Base-by-base conservation (phyloP, 2,329 filamentous ascomycete species). In the Penicillium sp. region DNA sequence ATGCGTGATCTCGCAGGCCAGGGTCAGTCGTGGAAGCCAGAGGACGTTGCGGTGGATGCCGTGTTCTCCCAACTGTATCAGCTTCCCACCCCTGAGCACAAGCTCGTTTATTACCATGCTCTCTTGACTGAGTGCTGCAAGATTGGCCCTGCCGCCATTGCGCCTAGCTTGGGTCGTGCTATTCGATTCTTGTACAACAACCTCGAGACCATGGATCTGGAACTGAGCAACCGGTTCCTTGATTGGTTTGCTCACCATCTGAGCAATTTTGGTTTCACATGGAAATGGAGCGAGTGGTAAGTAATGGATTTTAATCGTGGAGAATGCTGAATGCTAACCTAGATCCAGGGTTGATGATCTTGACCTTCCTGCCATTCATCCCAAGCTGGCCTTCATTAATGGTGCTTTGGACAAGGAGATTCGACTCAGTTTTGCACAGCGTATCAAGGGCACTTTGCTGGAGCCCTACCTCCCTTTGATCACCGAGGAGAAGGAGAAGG, bases 201-300 rank as follows among this genome's bases (percentile, higher is more conserved):
- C 71, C 81, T 90, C 10, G 87, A 91, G 57, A 84, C 83, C 2
- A 87, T 98, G 81, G 95, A 99, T 70, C 81, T 97, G 48, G 93
- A 98, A 76, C 79, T 99, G 44, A 84, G 82, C 55, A 89, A 93
- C 68, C 86, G 95, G 26, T 98, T 98, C 77, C 82, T 96, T 71
- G 93, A 98, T 73, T 99, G 95, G 95, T 99, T 99, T 71, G 86
- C 93, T 19, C 95, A 99, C 74, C 95, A 99, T 78, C 79, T 99
- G 64, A 97, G 93, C 78, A 99, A 99, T 78, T 99, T 99, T 72
- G 95, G 96, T 52, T 99, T 98, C 73, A 95, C 95, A 10, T 99
- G 95, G 95, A 98, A 98, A 77, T 99, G 95, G 95, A 88, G 90
- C 16, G 95, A 99, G 78, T 99, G 95, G 95, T 86, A 74, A 67